Conservation (phyloP, 2,329 filamentous ascomycete species). For the Penicillium psychrosexuale region DNA sequence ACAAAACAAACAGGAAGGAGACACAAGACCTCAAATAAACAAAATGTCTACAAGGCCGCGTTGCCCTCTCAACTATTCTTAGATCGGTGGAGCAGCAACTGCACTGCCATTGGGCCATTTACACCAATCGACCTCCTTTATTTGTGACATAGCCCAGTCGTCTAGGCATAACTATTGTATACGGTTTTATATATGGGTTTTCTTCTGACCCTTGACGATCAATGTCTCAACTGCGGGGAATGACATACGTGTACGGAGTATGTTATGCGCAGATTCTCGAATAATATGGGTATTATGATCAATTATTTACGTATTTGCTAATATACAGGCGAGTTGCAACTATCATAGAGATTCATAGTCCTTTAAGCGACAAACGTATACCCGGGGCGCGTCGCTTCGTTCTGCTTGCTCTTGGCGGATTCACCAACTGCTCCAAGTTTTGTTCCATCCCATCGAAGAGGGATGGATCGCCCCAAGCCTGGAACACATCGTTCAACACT, state of each 20-base stretch:
- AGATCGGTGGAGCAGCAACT: conserved; percentile 20
- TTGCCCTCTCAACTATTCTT: conserved; percentile 32
- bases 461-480: conserved; percentile 33
- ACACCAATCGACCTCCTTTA: not conserved
- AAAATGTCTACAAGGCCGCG: conserved; percentile 24
- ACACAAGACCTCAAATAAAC: conserved; percentile 4
- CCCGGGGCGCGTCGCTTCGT: conserved; percentile 10
- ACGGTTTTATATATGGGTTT: not conserved
- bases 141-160: not conserved
- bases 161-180: not conserved
- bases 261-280: not conserved
- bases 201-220: not conserved
- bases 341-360: conserved; percentile 5
- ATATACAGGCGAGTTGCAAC: not conserved
- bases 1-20: not conserved
- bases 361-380: conserved; percentile 9
- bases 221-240: not conserved
- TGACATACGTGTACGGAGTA: not conserved
- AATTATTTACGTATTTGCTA: conserved; percentile 10
- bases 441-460: conserved; percentile 29
- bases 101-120: conserved; percentile 12
- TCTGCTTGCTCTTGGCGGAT: conserved; percentile 18
- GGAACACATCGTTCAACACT: conserved; percentile 33
- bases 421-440: conserved; percentile 23
- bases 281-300: conserved; percentile 4